These are phyloP conservation scores for Colletotrichum filicis DNA, from an alignment of 2,329 filamentous ascomycete genomes.

Conservation along the genomic window DNA sequence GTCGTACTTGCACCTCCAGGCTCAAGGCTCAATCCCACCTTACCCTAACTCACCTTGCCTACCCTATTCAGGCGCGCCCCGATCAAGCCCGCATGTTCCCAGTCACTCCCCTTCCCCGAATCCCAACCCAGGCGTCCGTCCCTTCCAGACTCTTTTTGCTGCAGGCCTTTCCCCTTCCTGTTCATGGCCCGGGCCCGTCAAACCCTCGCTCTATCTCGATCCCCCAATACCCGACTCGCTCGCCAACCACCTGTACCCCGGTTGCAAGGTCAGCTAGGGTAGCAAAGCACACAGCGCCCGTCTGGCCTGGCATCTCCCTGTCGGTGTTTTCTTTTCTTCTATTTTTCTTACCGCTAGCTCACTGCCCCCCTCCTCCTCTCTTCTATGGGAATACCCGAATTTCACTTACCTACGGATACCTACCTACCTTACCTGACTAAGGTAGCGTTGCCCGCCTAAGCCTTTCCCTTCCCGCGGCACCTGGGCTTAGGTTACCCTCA, in stretches of 20 bases:
- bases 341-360: not conserved
- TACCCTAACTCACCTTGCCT: not conserved
- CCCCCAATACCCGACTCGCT: not conserved
- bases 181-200: not conserved
- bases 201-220: conserved; percentile 8
- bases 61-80: conserved; percentile 4
- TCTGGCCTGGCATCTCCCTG: not conserved
- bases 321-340: not conserved
- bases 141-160: conserved; percentile 1
- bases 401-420: not conserved
- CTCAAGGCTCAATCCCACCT: not conserved
- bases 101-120: not conserved
- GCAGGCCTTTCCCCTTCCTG: conserved; percentile 21
- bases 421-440: not conserved
- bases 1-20: not conserved
- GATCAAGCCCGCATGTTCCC: conserved; percentile 15
- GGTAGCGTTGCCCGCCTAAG: not conserved
- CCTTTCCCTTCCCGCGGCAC: not conserved
- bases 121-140: not conserved
- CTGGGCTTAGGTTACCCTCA: not conserved
- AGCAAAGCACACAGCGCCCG: not conserved
- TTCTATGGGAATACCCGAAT: not conserved
- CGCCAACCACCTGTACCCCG: not conserved
- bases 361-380: not conserved
- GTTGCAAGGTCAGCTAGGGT: not conserved